A percentile compares a stretch with the other conserved stretches of the same genome.
Conservation (phyloP, 345 rosid genomes). For the Raphanus sativus region DNA sequence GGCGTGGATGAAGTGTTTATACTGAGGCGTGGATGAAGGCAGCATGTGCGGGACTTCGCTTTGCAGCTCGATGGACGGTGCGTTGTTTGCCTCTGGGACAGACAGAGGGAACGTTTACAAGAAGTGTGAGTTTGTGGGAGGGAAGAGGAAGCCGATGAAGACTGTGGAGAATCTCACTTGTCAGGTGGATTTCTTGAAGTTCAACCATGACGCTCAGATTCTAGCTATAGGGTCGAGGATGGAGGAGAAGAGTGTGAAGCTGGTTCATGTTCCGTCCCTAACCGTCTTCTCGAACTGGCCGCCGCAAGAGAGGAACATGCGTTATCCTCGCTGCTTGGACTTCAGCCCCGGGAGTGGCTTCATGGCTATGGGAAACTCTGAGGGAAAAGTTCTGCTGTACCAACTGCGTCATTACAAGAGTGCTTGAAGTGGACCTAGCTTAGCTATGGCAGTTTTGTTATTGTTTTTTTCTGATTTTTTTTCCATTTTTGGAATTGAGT, state of each 20-base stretch:
- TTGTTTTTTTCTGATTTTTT: no score
- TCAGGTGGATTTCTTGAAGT: slow-evolving; percentile 72
- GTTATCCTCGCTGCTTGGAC: slow-evolving; percentile 79
- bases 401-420: slow-evolving; percentile 76
- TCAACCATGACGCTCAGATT: slow-evolving; percentile 77
- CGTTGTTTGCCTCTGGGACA: slow-evolving; percentile 81
- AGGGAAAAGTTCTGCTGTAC: slow-evolving; percentile 76
- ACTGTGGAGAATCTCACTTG: slow-evolving; percentile 75
- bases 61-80: slow-evolving; percentile 58
- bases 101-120: slow-evolving; percentile 84
- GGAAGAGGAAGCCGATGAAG: slow-evolving; percentile 79
- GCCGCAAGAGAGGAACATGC: slow-evolving; percentile 51
- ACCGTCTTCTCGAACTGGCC: slow-evolving; percentile 90
- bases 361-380: slow-evolving; percentile 85
- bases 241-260: slow-evolving; percentile 75
- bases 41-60: slow-evolving; percentile 71
- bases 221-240: slow-evolving; percentile 71
- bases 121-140: slow-evolving; percentile 72
- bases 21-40: slow-evolving; percentile 84
- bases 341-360: slow-evolving; percentile 93
- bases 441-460: not conserved
- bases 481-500: no score
- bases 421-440: slow-evolving; percentile 44
- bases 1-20: slow-evolving; percentile 44
- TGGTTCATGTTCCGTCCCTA: slow-evolving; percentile 70